A percentile compares a stretch with the other conserved stretches of the same genome.
phyloP scores from a whole-genome alignment of 2,329 filamentous ascomycete species.

The Lachnum nothofagi region DNA sequence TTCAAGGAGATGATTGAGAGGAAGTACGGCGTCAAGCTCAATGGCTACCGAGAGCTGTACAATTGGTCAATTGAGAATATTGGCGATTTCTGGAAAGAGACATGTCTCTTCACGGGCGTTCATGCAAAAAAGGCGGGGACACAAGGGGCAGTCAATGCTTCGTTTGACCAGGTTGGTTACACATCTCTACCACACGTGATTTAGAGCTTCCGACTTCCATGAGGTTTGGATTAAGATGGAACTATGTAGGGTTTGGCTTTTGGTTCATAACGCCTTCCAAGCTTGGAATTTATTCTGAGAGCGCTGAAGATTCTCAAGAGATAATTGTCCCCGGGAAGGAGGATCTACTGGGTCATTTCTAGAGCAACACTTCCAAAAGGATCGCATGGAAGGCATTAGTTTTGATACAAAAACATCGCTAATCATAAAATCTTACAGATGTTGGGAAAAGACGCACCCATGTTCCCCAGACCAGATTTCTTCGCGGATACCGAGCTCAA shows the following conservation, averaged over 20 bases:
- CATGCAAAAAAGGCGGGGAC: slow-evolving; percentile 2
- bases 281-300: too few species aligned
- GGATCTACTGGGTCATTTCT: too few species aligned
- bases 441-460: slow-evolving; percentile 58
- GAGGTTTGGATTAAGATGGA: not conserved
- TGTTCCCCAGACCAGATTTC: slow-evolving; percentile 86
- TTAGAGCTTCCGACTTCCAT: not conserved
- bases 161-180: slow-evolving; percentile 7
- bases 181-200: not conserved
- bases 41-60: slow-evolving; percentile 67
- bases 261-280: too few species aligned
- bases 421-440: slow-evolving; percentile 46
- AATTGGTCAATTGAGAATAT: slow-evolving; percentile 80
- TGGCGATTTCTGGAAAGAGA: slow-evolving; percentile 72
- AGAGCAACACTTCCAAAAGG: too few species aligned
- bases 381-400: too few species aligned
- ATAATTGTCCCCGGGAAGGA: too few species aligned
- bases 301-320: too few species aligned
- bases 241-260: not conserved
- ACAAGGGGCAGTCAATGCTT: not conserved
- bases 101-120: slow-evolving; percentile 45
- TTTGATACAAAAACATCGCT: too few species aligned
- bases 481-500: slow-evolving; percentile 77
- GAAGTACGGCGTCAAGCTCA: slow-evolving; percentile 58
- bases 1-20: slow-evolving; percentile 66